Conservation (phyloP, 1,139 yeast species). For the Yamadazyma friedrichii region DNA sequence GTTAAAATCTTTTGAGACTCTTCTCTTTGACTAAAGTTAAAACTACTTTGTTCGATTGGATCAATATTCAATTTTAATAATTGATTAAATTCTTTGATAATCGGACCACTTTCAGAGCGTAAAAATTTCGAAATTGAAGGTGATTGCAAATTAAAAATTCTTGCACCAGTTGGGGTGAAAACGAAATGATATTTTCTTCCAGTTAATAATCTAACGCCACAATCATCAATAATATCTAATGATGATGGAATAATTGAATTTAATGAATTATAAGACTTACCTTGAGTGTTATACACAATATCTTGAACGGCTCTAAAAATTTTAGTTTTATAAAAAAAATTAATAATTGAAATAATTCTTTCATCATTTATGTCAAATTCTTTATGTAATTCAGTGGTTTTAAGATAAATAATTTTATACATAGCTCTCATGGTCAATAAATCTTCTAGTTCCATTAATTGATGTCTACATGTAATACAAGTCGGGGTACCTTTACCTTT, state of each 20-base stretch:
- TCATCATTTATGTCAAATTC: constrained; percentile 5
- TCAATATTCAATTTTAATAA: neutral
- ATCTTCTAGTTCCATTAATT: neutral
- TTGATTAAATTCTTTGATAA: constrained; percentile 2
- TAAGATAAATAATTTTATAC: constrained; percentile 3
- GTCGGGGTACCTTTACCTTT: neutral
- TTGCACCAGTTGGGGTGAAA: constrained; percentile 17
- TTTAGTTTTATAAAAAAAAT: constrained; percentile 4
- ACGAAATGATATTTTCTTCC: constrained; percentile 12
- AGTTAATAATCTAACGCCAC: constrained; percentile 9
- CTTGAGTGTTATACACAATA: neutral
- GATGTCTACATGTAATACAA: constrained; percentile 5
- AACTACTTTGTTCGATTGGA: neutral
- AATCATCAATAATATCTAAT: constrained; percentile 8
- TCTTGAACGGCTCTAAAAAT: neutral
- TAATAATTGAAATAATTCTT: constrained; percentile 1
- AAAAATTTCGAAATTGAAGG: neutral
- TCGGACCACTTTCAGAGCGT: neutral
- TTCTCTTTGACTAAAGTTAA: neutral
- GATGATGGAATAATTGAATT: constrained; percentile 10
- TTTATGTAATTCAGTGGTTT: neutral
- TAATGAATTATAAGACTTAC: constrained; percentile 4
- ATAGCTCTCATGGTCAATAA: constrained; percentile 5
- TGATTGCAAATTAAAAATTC: neutral
- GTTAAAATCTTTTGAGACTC: neutral